phyloP scores from a whole-genome alignment of 345 rosid species.

The Citrus cavaleriei region DNA sequence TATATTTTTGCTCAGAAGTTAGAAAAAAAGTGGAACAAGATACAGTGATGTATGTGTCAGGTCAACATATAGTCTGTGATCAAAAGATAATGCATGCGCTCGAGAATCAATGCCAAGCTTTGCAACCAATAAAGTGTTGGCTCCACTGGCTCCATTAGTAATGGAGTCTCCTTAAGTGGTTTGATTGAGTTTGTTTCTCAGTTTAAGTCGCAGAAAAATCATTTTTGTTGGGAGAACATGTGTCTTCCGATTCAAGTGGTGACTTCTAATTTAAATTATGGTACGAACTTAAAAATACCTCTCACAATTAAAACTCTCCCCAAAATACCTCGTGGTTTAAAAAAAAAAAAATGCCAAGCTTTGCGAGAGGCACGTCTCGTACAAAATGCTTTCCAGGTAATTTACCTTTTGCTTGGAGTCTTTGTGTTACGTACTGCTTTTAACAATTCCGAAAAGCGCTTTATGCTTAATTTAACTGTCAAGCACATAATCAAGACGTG shows the following conservation, averaged over 20 bases:
- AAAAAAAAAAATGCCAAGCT: neutral
- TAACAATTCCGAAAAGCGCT: neutral
- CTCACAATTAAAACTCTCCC: fast-evolving
- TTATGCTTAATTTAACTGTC: neutral
- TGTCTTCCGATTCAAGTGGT: fast-evolving
- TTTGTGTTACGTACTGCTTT: neutral
- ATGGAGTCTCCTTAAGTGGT: fast-evolving
- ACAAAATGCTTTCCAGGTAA: neutral
- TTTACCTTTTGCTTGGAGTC: neutral
- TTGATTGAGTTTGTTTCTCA: fast-evolving
- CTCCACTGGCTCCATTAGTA: fast-evolving
- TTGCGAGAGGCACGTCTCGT: neutral
- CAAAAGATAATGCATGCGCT: neutral
- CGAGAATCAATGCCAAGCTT: neutral
- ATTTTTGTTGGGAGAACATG: fast-evolving
- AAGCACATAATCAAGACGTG: neutral
- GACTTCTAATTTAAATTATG: fast-evolving
- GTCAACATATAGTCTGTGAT: no score
- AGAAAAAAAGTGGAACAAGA: no score
- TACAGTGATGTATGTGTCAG: no score
- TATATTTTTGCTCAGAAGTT: no score
- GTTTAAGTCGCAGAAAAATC: fast-evolving
- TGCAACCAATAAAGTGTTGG: fast-evolving
- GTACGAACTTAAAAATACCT: fast-evolving
- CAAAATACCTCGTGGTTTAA: fast-evolving